phyloP scores from a whole-genome alignment of 345 rosid genomes.

The Microthlaspi erraticum region DNA sequence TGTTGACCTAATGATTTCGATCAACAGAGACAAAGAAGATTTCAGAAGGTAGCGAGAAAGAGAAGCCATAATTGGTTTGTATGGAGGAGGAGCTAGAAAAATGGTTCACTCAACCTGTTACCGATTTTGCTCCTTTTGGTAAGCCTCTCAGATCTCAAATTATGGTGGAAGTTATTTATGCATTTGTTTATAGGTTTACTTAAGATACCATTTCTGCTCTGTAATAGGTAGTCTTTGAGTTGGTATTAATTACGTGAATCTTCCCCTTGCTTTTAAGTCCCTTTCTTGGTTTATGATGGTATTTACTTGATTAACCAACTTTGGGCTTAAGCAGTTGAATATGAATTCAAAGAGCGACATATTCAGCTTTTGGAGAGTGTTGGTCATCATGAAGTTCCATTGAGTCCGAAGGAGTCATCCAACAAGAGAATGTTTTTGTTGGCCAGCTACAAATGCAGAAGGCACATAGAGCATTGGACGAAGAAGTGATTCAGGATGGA shows the following conservation, averaged over 20 bases:
- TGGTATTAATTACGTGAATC: too few relatives aligned
- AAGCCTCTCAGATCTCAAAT: neutral
- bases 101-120: constrained; percentile 11
- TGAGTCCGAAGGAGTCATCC: constrained; percentile 36
- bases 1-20: too few relatives aligned
- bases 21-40: constrained; percentile 16
- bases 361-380: neutral
- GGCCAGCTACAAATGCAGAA: neutral
- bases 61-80: constrained; percentile 47
- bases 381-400: neutral
- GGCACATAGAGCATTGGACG: neutral
- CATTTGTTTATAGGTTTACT: too few relatives aligned
- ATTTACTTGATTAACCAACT: constrained; percentile 14
- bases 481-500: constrained; percentile 19
- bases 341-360: neutral
- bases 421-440: neutral
- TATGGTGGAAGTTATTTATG: too few relatives aligned
- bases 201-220: too few relatives aligned
- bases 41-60: constrained; percentile 26
- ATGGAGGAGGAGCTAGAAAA: constrained; percentile 8
- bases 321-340: constrained; percentile 5
- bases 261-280: too few relatives aligned
- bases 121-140: constrained; percentile 9
- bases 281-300: neutral
- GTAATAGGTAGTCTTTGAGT: too few relatives aligned